Base-by-base conservation (phyloP, 116 monocot species). In the Phalaenopsis hybrid region DNA sequence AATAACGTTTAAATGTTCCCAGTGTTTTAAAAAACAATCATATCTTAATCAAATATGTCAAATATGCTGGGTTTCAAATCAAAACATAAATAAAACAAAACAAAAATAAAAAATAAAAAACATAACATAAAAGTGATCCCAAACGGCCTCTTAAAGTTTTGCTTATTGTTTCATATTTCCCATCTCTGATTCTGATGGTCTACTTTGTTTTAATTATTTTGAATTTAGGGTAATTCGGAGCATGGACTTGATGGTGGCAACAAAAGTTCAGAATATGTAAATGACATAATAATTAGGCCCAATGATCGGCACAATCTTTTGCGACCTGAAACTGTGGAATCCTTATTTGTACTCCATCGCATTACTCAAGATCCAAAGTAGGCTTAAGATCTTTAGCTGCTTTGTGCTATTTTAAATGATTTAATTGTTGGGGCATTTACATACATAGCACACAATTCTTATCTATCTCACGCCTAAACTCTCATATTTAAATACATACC, bases 341-440 rank as follows among this genome's bases (percentile, higher is more conserved):
- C 96, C 33, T 78, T 95, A 21, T 95, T 95, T 88, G 86, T 95
- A 31, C 82, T 95, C 81, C 75, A 95, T 87, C 90, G 93, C 37
- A 99, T 99, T 44, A 99, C 93, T 75, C 89, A 91, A 77, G 93
- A 99, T 86, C 90, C 92, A 33, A 99, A 93, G 98, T 99, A 90
- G 82, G 87, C 17, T 73, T 51, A n/a, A 16, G 1, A 6, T 0
- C 72, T 21, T 37, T 70, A 51, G 51, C 2, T 8, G 12, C 51
- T 51, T 16, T 55, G 55, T 15, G 73, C 17, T 18, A 2, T 75
- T 20, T 46, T 46, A 51, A 28, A 23, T 33, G 13, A 5, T 77
- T 77, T 13, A 5, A 50, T 6, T 25, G 20, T 51, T 41, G 41
- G 41, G 41, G 41, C 41, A 41, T 41, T 41, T 41, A 41, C 41